Evolutionary conservation across 2,329 filamentous ascomycete species (phyloP), one percentile per base, ranked within the genome.

Genomic region (Metarhizium sp.): DNA sequence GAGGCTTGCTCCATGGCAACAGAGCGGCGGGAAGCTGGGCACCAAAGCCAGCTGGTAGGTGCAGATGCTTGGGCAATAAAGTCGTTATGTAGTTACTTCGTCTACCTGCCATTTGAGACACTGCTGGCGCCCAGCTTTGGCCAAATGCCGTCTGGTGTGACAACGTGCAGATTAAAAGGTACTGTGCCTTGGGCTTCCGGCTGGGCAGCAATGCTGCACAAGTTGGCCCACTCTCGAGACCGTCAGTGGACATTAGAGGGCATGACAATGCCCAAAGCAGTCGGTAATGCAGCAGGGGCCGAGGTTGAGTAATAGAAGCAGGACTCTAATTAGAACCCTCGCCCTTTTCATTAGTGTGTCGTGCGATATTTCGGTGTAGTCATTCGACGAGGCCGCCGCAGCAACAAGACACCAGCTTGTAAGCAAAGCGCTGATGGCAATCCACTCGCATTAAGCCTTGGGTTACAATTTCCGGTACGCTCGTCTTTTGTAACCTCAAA

Each of bases 201-300:
- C 53, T 57, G 50, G 56, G 56, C 56, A 57, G 52, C 56, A 57
- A 55, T 55, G 56, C 56, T 14, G 36, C 42, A 38, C 7, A 14
- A 18, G 13, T 50, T 34, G 55, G 50, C 52, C 55, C 55, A 57
- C 52, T 50, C 20, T 36, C 43, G n/a, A 10, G 43, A 50, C 29
- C 45, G 10, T 20, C 6, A 6, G 45, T 16, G 25, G 45, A n/a
- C 45, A 13, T 8, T 30, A 20, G 7, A 30, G 13, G 18, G 3
- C 20, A 29, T 30, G 18, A 30, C 11, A 16, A 40, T 40, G 38
- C 38, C 38, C 38, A 40, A 40, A 40, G 38, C 38, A 16, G 38
- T 40, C 8, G 38, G 13, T 3, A 40, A 40, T 40, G 38, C 38
- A 40, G 11, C 11, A 13, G 14, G 5, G 38, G 13, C 18, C 16